A percentile compares a stretch with the other conserved stretches of the same genome.
These are phyloP conservation scores for Benincasa hispida DNA, from an alignment of 306 rosid species.

Conservation along the genomic window DNA sequence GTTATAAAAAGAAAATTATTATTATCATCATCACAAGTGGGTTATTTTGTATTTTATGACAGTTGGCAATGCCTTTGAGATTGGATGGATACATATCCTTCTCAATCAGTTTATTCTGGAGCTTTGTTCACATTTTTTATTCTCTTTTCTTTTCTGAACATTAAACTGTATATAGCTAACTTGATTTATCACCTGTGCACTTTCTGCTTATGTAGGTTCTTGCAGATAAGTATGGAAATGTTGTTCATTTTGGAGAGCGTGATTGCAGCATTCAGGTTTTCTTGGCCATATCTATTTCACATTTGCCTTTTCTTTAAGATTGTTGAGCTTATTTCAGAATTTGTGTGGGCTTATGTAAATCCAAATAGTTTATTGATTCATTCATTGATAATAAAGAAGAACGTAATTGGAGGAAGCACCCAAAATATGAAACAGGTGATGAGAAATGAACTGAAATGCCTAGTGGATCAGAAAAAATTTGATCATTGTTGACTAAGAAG, in stretches of 20 bases:
- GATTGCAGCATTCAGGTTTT: slow-evolving; percentile 98
- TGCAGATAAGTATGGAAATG: slow-evolving; percentile 86
- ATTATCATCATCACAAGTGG: too few species aligned
- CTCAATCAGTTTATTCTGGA: neutral
- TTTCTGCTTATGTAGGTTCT: slow-evolving; percentile 56
- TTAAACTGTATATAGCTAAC: neutral
- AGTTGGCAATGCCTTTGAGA: neutral
- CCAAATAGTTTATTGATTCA: neutral
- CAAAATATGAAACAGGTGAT: neutral
- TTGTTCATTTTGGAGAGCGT: slow-evolving; percentile 97
- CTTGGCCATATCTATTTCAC: slow-evolving; percentile 1
- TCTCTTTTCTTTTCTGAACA: neutral
- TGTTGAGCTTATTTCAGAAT: neutral
- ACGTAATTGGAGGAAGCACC: neutral
- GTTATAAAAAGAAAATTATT: too few species aligned
- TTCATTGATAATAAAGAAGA: neutral
- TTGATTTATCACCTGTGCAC: slow-evolving; percentile 11
- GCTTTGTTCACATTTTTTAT: neutral
- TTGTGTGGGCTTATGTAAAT: neutral
- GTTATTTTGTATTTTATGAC: neutral
- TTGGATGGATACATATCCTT: neutral
- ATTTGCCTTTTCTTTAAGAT: neutral
- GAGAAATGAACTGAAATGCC: neutral
- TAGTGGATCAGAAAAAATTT: neutral
- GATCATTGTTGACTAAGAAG: neutral